Evolutionary conservation across 805 yeast genomes (phyloP).

Genomic region (Pichia membranifaciens): DNA sequence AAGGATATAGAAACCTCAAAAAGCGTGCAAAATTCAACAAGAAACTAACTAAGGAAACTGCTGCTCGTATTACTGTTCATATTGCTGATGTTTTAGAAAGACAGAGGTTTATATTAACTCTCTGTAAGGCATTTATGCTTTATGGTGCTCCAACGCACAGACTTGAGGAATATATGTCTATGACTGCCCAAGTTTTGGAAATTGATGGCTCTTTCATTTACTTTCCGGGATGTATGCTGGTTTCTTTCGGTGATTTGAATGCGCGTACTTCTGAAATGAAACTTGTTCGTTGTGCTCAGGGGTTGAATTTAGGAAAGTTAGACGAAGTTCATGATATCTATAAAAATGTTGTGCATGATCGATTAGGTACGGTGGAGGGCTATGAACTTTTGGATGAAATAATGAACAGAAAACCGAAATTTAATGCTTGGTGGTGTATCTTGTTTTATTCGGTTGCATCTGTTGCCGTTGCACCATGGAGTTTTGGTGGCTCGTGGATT

Average conservation of each 20-base stretch:
- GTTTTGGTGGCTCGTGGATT: conserved; percentile 83
- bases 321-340: conserved; percentile 79
- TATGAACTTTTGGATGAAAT: conserved; percentile 63
- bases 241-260: conserved; percentile 88
- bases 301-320: conserved; percentile 75
- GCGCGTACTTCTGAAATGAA: conserved; percentile 95
- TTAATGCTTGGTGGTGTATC: conserved; percentile 73
- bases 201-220: conserved; percentile 90
- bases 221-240: conserved; percentile 92
- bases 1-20: conserved; percentile 19
- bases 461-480: conserved; percentile 77
- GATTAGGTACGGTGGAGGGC: conserved; percentile 85
- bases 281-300: conserved; percentile 80
- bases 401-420: conserved; percentile 51
- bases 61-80: conserved; percentile 84
- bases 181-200: conserved; percentile 89
- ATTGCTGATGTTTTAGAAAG: conserved; percentile 84
- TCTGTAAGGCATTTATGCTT: conserved; percentile 87
- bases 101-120: conserved; percentile 75
- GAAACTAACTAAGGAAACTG: conserved; percentile 34
- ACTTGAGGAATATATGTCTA: conserved; percentile 84
- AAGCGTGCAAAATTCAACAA: conserved; percentile 21
- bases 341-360: conserved; percentile 85
- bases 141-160: conserved; percentile 97
- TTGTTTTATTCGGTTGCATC: conserved; percentile 76